These are phyloP conservation scores for Sequoia sempervirens DNA, from an alignment of 75 land plant genomes.

Conservation along the genomic window DNA sequence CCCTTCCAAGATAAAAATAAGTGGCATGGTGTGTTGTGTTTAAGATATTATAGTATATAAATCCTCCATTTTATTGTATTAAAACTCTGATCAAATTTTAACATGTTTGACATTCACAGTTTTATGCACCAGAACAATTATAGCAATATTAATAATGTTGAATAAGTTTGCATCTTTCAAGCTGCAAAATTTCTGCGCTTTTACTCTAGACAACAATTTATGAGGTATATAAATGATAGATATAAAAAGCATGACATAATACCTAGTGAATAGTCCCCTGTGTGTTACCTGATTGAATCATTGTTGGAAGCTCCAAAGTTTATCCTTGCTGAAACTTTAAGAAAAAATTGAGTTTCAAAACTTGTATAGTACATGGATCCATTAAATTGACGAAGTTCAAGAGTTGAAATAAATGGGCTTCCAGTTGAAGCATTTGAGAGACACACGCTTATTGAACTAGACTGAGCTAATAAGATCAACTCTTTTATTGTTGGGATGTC, in stretches of 20 bases:
- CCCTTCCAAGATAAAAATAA: no score
- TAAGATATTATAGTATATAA: no score
- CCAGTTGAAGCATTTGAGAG: slow-evolving; percentile 71
- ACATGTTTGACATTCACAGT: background rate
- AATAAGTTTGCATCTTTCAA: background rate
- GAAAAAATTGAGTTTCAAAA: slow-evolving; percentile 41
- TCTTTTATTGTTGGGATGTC: slow-evolving; percentile 33
- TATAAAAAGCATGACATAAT: slow-evolving; percentile 3
- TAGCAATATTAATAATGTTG: background rate
- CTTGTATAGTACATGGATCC: slow-evolving; percentile 50
- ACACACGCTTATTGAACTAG: slow-evolving; percentile 54
- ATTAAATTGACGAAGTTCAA: slow-evolving; percentile 77
- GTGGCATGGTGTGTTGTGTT: no score
- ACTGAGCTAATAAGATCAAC: slow-evolving; percentile 48
- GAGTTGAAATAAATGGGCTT: slow-evolving; percentile 65
- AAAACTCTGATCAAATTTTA: no score
- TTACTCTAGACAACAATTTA: background rate
- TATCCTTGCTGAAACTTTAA: slow-evolving; percentile 58
- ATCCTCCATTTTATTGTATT: no score
- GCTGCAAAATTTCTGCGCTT: background rate
- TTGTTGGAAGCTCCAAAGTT: slow-evolving; percentile 60
- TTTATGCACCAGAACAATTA: background rate
- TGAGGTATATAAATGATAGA: background rate
- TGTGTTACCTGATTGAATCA: slow-evolving; percentile 46
- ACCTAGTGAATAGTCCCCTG: slow-evolving; percentile 6